Evolutionary conservation across 306 rosid species (phyloP), one percentile per base, ranked within the genome.

Genomic region (Echinosophora koreensis): DNA sequence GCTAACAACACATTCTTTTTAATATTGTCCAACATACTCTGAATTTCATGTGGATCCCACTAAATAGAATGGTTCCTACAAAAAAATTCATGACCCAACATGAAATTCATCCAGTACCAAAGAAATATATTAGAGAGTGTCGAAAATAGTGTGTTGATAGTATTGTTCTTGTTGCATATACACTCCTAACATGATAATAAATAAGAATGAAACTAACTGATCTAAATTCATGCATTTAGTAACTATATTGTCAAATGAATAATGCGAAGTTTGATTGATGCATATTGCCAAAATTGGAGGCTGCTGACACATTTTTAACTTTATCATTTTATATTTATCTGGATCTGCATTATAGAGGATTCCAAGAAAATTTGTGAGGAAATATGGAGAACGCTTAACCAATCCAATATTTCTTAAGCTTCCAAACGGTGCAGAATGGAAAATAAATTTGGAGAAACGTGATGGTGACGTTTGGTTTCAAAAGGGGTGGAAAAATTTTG

Each of bases 401-500:
- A 18, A 74, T 34, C 27, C 47, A 2, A 50, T 69, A 10, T 10
- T 62, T 47, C 82, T 85, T 9, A 78, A 67, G 69, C 83, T 80
- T 77, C 81, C 87, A 14, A 73, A 71, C 13, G 79, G 73, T 42
- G 57, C 63, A 17, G 54, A 73, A 35, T 80, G 89, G 87, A 22
- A 46, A 69, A 74, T 86, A 1, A 65, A 69, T 11, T 37, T 86
- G 83, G 78, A 49, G 41, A 86, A 76, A 42, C 32, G 44, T 16
- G 69, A 77, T 37, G 85, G 57, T 0, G 61, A 44, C 4, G 50
- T 80, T 28, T 83, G 85, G 83, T 54, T 86, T 11, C 35, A 76
- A 2, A 63, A 73, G 2, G 89, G 89, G 28, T 86, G 83, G 87
- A 58, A 56, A 73, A 78, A 83, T 49, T 80, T 86, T 69, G 56